Evolutionary conservation across 2,329 filamentous ascomycete species (phyloP).

Genomic region (Endocalyx cinctus): DNA sequence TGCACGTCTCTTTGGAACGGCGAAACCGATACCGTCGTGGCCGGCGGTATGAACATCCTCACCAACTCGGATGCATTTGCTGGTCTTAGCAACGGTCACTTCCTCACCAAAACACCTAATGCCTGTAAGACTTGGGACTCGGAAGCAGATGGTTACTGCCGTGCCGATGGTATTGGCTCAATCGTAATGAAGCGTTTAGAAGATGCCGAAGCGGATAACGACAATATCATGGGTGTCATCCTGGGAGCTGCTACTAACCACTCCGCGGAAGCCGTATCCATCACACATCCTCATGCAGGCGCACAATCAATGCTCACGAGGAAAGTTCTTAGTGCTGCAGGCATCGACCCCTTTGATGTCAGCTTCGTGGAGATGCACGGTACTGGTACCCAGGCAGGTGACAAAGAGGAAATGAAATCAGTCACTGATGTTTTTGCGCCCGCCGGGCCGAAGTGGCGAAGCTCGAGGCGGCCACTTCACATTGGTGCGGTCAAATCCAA

Average conservation of each 20-base stretch:
- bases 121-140: conserved; percentile 43
- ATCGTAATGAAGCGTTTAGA: conserved; percentile 19
- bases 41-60: conserved; percentile 59
- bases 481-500: conserved; percentile 44
- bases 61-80: conserved; percentile 62
- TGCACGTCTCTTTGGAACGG: conserved; percentile 59
- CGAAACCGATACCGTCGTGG: conserved; percentile 60
- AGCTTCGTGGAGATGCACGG: conserved; percentile 66
- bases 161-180: conserved; percentile 18
- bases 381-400: conserved; percentile 67
- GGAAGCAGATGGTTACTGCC: conserved; percentile 42
- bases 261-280: conserved; percentile 64
- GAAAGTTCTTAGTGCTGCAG: conserved; percentile 51
- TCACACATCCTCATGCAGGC: conserved; percentile 64
- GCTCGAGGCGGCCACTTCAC: conserved; percentile 34
- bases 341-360: conserved; percentile 49
- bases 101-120: conserved; percentile 45
- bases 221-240: conserved; percentile 30
- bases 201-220: conserved; percentile 39
- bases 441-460: conserved; percentile 33
- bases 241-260: conserved; percentile 64
- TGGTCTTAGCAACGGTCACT: conserved; percentile 57
- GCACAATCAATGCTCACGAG: conserved; percentile 59
- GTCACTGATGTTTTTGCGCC: conserved; percentile 57
- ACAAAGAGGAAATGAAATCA: conserved; percentile 60